A percentile compares a stretch with the other conserved stretches of the same genome.
Conservation (phyloP, 2,329 filamentous ascomycete species). For the Zarea fungicola region DNA sequence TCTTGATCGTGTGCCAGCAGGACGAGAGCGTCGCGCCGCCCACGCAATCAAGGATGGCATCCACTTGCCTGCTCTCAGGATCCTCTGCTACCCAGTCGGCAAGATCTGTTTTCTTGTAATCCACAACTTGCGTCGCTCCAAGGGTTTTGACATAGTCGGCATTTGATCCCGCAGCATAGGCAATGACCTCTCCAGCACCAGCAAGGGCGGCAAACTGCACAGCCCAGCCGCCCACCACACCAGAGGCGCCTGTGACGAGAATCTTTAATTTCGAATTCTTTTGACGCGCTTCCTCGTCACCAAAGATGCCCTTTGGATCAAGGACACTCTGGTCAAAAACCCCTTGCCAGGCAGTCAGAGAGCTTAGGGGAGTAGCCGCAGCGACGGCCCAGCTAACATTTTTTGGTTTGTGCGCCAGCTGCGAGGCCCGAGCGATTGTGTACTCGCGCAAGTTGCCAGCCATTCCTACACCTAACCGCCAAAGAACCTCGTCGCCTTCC, state of each 20-base stretch:
- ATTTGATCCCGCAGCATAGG: conserved; percentile 26
- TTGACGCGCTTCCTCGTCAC: conserved; percentile 21
- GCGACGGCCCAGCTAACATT: conserved; percentile 18
- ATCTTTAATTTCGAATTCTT: conserved; percentile 27
- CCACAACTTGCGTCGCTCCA: conserved; percentile 32
- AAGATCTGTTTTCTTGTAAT: conserved; percentile 29
- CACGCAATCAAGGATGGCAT: conserved; percentile 33
- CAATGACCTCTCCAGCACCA: conserved; percentile 32
- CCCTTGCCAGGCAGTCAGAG: conserved; percentile 33
- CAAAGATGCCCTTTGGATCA: conserved; percentile 23
- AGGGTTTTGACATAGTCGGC: conserved; percentile 24
- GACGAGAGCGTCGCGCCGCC: conserved; percentile 28
- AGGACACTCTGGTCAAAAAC: conserved; percentile 31
- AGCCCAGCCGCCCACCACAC: conserved; percentile 35
- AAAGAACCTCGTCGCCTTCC: conserved; percentile 31
- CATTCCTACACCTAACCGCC: conserved; percentile 22
- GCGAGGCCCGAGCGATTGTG: conserved; percentile 23
- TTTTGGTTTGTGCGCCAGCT: conserved; percentile 25
- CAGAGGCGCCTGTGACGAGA: conserved; percentile 35
- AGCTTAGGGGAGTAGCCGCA: conserved; percentile 30
- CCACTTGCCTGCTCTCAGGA: conserved; percentile 22
- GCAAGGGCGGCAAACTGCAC: conserved; percentile 32
- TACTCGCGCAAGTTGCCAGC: conserved; percentile 30
- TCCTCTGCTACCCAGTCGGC: conserved; percentile 27
- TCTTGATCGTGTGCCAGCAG: conserved; percentile 31